These are phyloP conservation scores for Pedinophyceae sp. DNA, from an alignment of 139 green algal genomes.

Conservation along the genomic window DNA sequence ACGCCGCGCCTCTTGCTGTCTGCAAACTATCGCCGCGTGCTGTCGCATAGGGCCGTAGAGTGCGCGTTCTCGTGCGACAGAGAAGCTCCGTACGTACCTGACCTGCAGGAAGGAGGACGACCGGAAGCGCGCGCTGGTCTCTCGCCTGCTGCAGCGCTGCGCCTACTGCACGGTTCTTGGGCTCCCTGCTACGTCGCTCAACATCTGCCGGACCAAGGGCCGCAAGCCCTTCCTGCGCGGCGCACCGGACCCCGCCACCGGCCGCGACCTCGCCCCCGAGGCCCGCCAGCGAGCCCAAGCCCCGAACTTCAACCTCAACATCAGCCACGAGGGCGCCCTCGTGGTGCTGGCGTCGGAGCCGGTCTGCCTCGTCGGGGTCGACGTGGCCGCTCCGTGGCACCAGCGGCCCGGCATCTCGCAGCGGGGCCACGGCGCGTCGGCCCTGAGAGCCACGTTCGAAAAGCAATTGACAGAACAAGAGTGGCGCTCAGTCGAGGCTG, in stretches of 20 bases:
- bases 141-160: slow-evolving; percentile 4
- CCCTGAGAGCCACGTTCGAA: not conserved
- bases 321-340: slow-evolving; percentile 7
- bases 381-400: slow-evolving; percentile 5
- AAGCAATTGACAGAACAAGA: not conserved
- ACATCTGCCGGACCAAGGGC: slow-evolving; percentile 9
- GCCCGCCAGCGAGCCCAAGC: not conserved
- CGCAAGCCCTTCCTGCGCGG: slow-evolving; percentile 4
- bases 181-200: not conserved
- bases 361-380: slow-evolving; percentile 3
- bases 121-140: slow-evolving; percentile 2
- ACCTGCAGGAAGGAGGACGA: too few species aligned
- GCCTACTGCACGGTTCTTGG: not conserved
- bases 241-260: not conserved
- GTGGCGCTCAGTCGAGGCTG: not conserved
- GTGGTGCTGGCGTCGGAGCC: slow-evolving; percentile 8
- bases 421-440: not conserved
- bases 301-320: slow-evolving; percentile 10
- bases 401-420: not conserved
- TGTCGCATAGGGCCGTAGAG: too few species aligned
- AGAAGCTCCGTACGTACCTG: too few species aligned
- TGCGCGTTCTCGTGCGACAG: too few species aligned
- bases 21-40: too few species aligned
- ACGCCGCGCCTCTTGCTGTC: too few species aligned
- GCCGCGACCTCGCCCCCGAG: too few species aligned